Conservation (phyloP, 2,329 filamentous ascomycete species). For the Knufia fluminis region DNA sequence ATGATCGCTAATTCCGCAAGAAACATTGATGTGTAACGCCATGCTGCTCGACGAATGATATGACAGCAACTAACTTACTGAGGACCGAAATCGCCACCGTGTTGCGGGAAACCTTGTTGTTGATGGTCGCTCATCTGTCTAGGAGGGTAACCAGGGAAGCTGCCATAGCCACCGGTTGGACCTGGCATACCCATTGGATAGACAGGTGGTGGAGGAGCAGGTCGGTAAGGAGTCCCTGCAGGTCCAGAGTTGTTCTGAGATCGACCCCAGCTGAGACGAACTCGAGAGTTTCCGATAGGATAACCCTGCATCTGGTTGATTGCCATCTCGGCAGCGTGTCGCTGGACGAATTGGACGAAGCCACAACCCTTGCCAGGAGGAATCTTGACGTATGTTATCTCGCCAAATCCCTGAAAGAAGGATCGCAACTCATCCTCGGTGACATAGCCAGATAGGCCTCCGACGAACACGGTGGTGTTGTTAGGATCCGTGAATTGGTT, state of each 20-base stretch:
- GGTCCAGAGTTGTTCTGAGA: slow-evolving; percentile 98
- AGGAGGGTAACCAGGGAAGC: slow-evolving; percentile 58
- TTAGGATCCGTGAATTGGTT: slow-evolving; percentile 99
- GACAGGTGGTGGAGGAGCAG: slow-evolving; percentile 72
- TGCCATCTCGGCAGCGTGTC: slow-evolving; percentile 97
- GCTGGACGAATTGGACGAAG: slow-evolving; percentile 98
- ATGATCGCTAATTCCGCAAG: slow-evolving; percentile 8
- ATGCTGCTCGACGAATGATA: not conserved
- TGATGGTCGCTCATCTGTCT: slow-evolving; percentile 49
- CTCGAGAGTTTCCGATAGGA: slow-evolving; percentile 95
- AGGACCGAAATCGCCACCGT: not conserved
- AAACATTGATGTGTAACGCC: slow-evolving; percentile 1
- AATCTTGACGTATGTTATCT: slow-evolving; percentile 99
- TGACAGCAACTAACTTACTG: slow-evolving; percentile 6
- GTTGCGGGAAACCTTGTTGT: not conserved
- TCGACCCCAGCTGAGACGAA: slow-evolving; percentile 93
- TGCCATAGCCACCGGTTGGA: slow-evolving; percentile 48
- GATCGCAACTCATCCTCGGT: slow-evolving; percentile 99
- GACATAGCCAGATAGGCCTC: slow-evolving; percentile 92
- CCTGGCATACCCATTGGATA: slow-evolving; percentile 62
- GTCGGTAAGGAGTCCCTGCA: slow-evolving; percentile 92
- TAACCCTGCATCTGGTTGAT: slow-evolving; percentile 99
- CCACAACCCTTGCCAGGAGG: slow-evolving; percentile 97
- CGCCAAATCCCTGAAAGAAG: slow-evolving; percentile 98
- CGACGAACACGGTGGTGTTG: slow-evolving; percentile 98